These are phyloP conservation scores for Fabrea salina DNA, from an alignment of 169 alveolate species.

Conservation along the genomic window DNA sequence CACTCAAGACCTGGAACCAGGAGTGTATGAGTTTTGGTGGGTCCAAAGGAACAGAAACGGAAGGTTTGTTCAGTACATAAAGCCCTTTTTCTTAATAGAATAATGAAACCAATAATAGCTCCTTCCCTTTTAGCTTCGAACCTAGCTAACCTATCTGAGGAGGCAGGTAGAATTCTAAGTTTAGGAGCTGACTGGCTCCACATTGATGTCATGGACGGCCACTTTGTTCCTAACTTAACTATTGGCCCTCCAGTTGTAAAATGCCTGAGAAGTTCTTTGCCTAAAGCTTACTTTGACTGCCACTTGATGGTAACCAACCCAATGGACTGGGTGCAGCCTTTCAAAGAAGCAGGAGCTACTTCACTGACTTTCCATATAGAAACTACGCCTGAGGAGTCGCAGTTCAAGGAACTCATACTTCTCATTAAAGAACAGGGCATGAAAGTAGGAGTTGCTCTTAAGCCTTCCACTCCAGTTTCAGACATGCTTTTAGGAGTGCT, in stretches of 20 bases:
- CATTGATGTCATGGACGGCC: constrained; percentile 70
- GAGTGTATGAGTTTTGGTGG: constrained; percentile 74
- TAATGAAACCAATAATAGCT: constrained; percentile 50
- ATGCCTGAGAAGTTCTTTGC: constrained; percentile 56
- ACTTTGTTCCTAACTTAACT: constrained; percentile 85
- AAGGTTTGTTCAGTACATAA: constrained; percentile 54
- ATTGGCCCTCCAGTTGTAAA: constrained; percentile 82
- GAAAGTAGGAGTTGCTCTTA: constrained; percentile 78
- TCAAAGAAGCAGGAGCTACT: constrained; percentile 76
- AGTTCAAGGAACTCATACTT: constrained; percentile 15
- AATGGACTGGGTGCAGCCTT: constrained; percentile 73
- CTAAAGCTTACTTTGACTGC: constrained; percentile 77
- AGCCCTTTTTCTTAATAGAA: constrained; percentile 55
- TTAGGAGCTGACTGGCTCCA: constrained; percentile 80
- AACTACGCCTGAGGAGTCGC: constrained; percentile 47
- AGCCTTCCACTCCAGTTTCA: constrained; percentile 69
- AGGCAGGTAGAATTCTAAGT: constrained; percentile 51
- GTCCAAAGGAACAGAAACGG: constrained; percentile 64
- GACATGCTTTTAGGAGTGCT: constrained; percentile 40
- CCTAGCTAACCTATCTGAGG: constrained; percentile 62
- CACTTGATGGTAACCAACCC: constrained; percentile 86
- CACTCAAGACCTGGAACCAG: constrained; percentile 63
- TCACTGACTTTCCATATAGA: constrained; percentile 83
- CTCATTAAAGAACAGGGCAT: constrained; percentile 45
- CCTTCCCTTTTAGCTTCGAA: constrained; percentile 75